These are phyloP conservation scores for Carallia pectinifolia DNA, from an alignment of 345 rosid genomes.

Conservation along the genomic window DNA sequence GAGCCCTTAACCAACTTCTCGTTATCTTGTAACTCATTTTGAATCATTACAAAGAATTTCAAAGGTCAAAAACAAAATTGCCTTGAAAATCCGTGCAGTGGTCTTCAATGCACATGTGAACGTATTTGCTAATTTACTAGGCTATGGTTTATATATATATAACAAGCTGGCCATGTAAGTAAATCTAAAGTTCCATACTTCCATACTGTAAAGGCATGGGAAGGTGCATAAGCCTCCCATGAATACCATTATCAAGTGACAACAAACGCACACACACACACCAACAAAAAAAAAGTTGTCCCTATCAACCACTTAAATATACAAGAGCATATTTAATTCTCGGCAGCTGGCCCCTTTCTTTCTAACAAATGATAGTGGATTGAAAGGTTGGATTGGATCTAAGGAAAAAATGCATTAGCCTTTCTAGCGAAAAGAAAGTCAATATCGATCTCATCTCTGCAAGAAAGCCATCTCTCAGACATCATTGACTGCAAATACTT, in stretches of 20 bases:
- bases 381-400: slow-evolving; percentile 12
- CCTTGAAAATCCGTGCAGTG: slow-evolving; percentile 15
- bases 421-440: slow-evolving; percentile 11
- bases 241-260: slow-evolving; percentile 19
- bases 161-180: slow-evolving; percentile 11
- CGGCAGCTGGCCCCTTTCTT: neutral
- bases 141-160: no score
- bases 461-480: neutral
- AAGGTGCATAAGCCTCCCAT: slow-evolving; percentile 25
- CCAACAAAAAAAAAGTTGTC: neutral
- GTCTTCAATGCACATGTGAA: slow-evolving; percentile 43
- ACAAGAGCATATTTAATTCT: neutral
- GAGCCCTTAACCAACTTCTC: neutral
- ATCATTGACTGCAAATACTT: slow-evolving; percentile 28
- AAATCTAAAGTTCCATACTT: neutral
- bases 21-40: neutral
- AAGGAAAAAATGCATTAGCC: neutral
- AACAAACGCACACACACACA: no score
- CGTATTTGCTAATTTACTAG: slow-evolving; percentile 7
- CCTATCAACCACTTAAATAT: slow-evolving; percentile 8
- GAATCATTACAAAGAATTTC: slow-evolving; percentile 2
- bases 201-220: slow-evolving; percentile 36
- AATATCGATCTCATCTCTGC: slow-evolving; percentile 7
- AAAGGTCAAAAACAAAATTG: slow-evolving; percentile 5
- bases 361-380: neutral